Conservation (phyloP, 495 filamentous ascomycete genomes). For the Xylaria castorea region DNA sequence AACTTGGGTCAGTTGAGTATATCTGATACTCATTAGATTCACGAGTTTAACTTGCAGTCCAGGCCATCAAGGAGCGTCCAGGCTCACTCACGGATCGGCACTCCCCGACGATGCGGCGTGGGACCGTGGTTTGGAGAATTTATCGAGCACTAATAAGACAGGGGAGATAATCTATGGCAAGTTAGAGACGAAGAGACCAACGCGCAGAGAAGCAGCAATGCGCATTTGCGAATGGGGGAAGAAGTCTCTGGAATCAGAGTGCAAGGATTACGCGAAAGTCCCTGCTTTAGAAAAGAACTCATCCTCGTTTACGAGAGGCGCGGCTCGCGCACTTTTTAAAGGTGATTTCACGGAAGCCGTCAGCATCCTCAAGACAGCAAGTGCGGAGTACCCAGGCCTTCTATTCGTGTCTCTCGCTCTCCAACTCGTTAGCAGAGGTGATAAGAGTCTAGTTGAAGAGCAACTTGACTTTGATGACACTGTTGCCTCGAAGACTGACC, state of each 20-base stretch:
- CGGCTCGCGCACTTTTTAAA: slow-evolving; percentile 77
- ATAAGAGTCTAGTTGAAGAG: slow-evolving; percentile 38
- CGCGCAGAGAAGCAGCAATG: slow-evolving; percentile 75
- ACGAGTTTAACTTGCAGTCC: slow-evolving; percentile 24
- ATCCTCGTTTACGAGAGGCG: slow-evolving; percentile 79
- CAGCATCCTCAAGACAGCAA: slow-evolving; percentile 56
- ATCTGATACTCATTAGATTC: not conserved
- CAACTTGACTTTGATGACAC: slow-evolving; percentile 55
- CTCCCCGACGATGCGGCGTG: slow-evolving; percentile 53
- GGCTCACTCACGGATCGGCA: slow-evolving; percentile 49
- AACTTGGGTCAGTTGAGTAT: slow-evolving; percentile 61
- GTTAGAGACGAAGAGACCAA: slow-evolving; percentile 66
- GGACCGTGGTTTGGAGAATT: slow-evolving; percentile 56
- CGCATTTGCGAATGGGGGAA: slow-evolving; percentile 79
- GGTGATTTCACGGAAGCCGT: slow-evolving; percentile 67
- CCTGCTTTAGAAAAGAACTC: slow-evolving; percentile 63
- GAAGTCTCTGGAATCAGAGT: slow-evolving; percentile 60
- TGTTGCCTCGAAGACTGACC: slow-evolving; percentile 66
- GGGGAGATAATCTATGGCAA: slow-evolving; percentile 46
- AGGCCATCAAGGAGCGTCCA: slow-evolving; percentile 48
- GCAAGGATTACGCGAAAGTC: slow-evolving; percentile 50
- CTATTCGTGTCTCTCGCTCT: slow-evolving; percentile 61
- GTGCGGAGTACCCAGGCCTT: slow-evolving; percentile 55
- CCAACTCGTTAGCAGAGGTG: slow-evolving; percentile 54
- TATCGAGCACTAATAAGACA: slow-evolving; percentile 52